Evolutionary conservation across 345 rosid species (phyloP).

Genomic region (Citropsis articulata): DNA sequence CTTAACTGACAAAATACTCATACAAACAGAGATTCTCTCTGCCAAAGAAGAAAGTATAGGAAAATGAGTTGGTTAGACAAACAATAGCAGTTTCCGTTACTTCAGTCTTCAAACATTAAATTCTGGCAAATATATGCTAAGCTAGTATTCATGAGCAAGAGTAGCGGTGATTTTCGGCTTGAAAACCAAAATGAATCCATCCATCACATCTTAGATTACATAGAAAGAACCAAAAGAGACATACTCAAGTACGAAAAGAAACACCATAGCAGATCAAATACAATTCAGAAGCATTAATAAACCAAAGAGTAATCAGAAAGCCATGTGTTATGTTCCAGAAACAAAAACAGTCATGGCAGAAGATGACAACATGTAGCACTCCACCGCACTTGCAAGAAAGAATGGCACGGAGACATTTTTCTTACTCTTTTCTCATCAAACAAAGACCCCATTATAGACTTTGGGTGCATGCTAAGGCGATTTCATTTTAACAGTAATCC

Average conservation of each 20-base stretch:
- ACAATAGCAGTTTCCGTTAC: background rate
- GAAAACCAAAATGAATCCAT: background rate
- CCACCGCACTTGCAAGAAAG: background rate
- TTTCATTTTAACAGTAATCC: background rate
- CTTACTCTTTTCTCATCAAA: background rate
- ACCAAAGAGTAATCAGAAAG: background rate
- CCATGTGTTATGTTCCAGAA: background rate
- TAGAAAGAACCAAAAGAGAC: background rate
- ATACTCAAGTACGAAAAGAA: background rate
- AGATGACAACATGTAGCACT: background rate
- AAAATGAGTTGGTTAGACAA: background rate
- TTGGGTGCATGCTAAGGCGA: background rate
- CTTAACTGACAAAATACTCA: slow-evolving; percentile 23
- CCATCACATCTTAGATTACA: background rate
- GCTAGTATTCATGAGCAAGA: background rate
- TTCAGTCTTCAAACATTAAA: background rate
- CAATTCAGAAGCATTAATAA: background rate
- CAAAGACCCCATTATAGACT: no score
- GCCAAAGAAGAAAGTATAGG: slow-evolving; percentile 16
- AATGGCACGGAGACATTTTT: background rate
- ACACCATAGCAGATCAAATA: background rate
- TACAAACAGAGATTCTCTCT: slow-evolving; percentile 23
- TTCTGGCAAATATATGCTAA: background rate
- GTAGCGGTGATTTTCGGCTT: background rate
- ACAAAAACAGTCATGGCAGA: background rate